phyloP scores from a whole-genome alignment of 805 yeast genomes.

The Pichia ethanolica region DNA sequence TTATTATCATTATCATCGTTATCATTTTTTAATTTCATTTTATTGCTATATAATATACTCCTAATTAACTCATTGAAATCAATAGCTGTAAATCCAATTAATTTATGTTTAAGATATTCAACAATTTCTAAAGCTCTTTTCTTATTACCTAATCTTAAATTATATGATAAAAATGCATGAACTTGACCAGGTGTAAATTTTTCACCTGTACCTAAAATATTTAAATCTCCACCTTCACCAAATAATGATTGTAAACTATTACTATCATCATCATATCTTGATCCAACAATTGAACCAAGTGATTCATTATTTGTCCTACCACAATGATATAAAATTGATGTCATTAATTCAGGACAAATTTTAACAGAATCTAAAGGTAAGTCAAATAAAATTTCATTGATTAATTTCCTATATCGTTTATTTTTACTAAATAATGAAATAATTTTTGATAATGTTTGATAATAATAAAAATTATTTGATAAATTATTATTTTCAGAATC shows the following conservation, averaged over 20 bases:
- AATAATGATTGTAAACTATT: background rate
- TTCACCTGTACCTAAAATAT: slow-evolving; percentile 12
- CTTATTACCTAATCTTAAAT: slow-evolving; percentile 21
- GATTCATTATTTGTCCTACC: slow-evolving; percentile 20
- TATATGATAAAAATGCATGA: slow-evolving; percentile 23
- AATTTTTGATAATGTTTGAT: slow-evolving; percentile 21
- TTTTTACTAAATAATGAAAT: slow-evolving; percentile 25
- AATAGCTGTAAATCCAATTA: slow-evolving; percentile 18
- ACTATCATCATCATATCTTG: slow-evolving; percentile 19
- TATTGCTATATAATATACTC: slow-evolving; percentile 17
- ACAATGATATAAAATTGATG: slow-evolving; percentile 25
- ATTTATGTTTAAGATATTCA: slow-evolving; percentile 19
- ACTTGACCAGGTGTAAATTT: slow-evolving; percentile 24
- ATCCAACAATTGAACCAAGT: slow-evolving; percentile 21
- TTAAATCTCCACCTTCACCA: slow-evolving; percentile 8
- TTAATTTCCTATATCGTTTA: slow-evolving; percentile 21
- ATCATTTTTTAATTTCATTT: background rate
- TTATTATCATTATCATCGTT: background rate
- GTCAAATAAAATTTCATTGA: slow-evolving; percentile 20
- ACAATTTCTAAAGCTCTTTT: slow-evolving; percentile 25
- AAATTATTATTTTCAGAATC: slow-evolving; percentile 21
- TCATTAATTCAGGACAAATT: slow-evolving; percentile 28
- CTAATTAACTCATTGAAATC: slow-evolving; percentile 28
- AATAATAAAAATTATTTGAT: slow-evolving; percentile 24
- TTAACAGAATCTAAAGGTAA: slow-evolving; percentile 29